These are phyloP conservation scores for Ustilago sp. DNA, from an alignment of 1,284 basidiomycete species.

Conservation along the genomic window DNA sequence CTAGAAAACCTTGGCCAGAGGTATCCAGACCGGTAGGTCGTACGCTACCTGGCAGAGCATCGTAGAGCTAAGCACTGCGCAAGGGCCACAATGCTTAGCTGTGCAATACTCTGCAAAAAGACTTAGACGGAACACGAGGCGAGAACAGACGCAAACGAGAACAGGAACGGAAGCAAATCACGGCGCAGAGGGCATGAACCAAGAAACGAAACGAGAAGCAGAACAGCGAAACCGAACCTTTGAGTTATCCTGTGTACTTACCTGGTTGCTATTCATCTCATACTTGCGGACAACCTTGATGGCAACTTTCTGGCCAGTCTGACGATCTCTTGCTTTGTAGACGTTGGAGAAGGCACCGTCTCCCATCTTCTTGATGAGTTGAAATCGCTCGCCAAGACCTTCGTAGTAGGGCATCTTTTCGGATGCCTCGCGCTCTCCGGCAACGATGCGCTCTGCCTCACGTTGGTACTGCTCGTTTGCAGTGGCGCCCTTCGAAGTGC, in stretches of 20 bases:
- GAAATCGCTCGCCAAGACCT: conserved; percentile 62
- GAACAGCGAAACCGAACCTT: conserved; percentile 25
- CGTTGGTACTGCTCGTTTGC: conserved; percentile 55
- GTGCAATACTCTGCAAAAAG: conserved; percentile 17
- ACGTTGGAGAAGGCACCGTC: conserved; percentile 96
- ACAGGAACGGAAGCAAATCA: conserved; percentile 16
- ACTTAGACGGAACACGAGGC: not conserved
- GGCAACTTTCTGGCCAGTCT: conserved; percentile 85
- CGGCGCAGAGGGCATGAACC: conserved; percentile 15
- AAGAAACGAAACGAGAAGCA: conserved; percentile 38
- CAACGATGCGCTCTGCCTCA: conserved; percentile 59
- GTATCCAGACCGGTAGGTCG: conserved; percentile 24
- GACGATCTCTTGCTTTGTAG: conserved; percentile 87
- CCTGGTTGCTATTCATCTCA: conserved; percentile 94
- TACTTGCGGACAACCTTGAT: conserved; percentile 98
- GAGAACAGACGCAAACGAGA: conserved; percentile 54
- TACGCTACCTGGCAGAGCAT: conserved; percentile 18
- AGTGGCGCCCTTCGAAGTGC: conserved; percentile 21
- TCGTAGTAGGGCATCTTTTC: conserved; percentile 65
- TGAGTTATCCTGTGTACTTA: conserved; percentile 72
- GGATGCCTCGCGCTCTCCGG: conserved; percentile 58
- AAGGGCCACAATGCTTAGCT: conserved; percentile 2
- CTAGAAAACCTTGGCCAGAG: conserved; percentile 60
- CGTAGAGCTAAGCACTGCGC: conserved; percentile 1
- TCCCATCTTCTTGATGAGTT: conserved; percentile 64